Evolutionary conservation across 176 grass and related monocot genomes (phyloP).

Genomic region (Miscanthus lutarioriparius): DNA sequence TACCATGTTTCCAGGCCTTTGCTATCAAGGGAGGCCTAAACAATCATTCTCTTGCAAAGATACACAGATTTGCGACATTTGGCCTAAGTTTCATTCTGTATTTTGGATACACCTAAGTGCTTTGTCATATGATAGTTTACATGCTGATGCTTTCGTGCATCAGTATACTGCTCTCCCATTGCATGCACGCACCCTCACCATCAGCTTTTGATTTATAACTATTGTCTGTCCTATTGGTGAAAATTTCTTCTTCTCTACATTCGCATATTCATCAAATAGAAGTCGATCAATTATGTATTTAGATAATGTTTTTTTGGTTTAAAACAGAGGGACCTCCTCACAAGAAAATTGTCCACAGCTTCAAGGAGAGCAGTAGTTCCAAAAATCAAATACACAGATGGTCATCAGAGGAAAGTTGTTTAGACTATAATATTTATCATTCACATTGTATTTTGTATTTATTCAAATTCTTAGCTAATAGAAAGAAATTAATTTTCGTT

Average conservation of each 20-base stretch:
- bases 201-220: conserved; percentile 1
- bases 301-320: background rate
- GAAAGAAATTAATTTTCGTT: background rate
- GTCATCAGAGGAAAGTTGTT: conserved; percentile 54
- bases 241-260: background rate
- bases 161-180: background rate
- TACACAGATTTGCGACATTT: background rate
- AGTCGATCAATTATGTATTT: conserved; percentile 18
- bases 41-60: background rate
- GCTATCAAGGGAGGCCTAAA: background rate
- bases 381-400: conserved; percentile 39
- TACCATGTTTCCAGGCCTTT: background rate
- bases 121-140: background rate
- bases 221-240: conserved; percentile 3
- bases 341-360: conserved; percentile 27
- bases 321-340: conserved; percentile 20
- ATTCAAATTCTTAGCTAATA: conserved; percentile 21
- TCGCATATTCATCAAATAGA: conserved; percentile 13
- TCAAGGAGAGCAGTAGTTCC: conserved; percentile 19
- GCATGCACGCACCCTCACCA: background rate
- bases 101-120: background rate
- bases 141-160: conserved; percentile 13
- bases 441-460: background rate
- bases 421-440: background rate
- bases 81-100: background rate